Evolutionary conservation across 1,139 yeast genomes (phyloP).

Genomic region (Pichia sp.): DNA sequence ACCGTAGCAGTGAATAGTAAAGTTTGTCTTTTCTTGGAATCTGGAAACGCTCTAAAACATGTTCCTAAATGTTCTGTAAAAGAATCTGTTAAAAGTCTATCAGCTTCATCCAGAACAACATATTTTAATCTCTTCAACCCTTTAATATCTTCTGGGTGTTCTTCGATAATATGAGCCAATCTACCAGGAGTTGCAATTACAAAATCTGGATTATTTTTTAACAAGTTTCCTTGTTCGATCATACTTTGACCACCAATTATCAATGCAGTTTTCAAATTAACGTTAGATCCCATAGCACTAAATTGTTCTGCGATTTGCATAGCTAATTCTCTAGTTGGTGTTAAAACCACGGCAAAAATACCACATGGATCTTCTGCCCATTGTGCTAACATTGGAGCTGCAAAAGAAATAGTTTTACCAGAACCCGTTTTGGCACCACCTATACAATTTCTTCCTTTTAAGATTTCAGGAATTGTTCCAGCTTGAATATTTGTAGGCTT

Average conservation of each 20-base stretch:
- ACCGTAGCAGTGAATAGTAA: constrained; percentile 92
- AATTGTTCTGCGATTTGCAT: constrained; percentile 96
- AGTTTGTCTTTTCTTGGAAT: constrained; percentile 71
- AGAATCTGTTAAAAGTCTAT: constrained; percentile 75
- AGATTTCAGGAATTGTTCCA: constrained; percentile 82
- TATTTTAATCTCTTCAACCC: constrained; percentile 74
- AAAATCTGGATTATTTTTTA: constrained; percentile 84
- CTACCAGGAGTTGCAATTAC: constrained; percentile 98
- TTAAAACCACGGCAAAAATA: constrained; percentile 77
- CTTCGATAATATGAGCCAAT: constrained; percentile 79
- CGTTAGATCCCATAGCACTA: constrained; percentile 82
- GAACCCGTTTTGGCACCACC: constrained; percentile 99
- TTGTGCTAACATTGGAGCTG: constrained; percentile 86
- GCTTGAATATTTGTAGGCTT: constrained; percentile 82
- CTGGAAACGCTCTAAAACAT: constrained; percentile 69
- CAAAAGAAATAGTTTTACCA: constrained; percentile 97
- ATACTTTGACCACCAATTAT: constrained; percentile 95
- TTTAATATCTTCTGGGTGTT: constrained; percentile 81
- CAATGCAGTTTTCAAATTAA: constrained; percentile 75
- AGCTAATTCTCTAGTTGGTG: constrained; percentile 95
- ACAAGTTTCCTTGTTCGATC: constrained; percentile 73
- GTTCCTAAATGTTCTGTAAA: constrained; percentile 72
- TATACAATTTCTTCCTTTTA: constrained; percentile 81
- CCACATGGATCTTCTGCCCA: constrained; percentile 97
- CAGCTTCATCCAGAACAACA: constrained; percentile 94